Evolutionary conservation across 768 basidiomycete species (phyloP).

Genomic region (Lactifluus pinguis): DNA sequence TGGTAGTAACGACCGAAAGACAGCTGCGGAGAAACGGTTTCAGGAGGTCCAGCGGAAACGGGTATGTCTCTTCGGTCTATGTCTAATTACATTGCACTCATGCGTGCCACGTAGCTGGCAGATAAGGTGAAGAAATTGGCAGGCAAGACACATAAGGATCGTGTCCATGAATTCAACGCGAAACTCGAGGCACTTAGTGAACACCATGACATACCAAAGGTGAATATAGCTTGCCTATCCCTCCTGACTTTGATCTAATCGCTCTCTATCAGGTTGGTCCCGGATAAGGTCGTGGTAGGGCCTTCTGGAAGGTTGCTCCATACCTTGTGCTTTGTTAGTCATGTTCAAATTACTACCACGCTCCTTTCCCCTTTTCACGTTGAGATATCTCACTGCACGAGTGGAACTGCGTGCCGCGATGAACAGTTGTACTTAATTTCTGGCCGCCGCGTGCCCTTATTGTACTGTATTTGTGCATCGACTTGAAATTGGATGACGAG

Average conservation of each 20-base stretch:
- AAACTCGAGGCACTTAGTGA: conserved; percentile 83
- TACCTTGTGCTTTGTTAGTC: not conserved
- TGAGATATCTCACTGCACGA: not conserved
- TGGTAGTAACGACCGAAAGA: conserved; percentile 47
- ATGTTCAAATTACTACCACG: not conserved
- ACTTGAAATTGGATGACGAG: conserved; percentile 25
- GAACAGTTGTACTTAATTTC: not conserved
- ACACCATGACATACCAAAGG: conserved; percentile 94
- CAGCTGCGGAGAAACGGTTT: conserved; percentile 81
- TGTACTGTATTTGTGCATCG: conserved; percentile 28
- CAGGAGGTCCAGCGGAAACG: conserved; percentile 78
- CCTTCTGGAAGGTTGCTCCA: not conserved
- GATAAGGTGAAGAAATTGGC: conserved; percentile 71
- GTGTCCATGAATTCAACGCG: conserved; percentile 81
- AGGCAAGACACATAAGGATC: conserved; percentile 85
- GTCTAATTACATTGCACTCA: conserved; percentile 4
- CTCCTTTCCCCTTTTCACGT: not conserved
- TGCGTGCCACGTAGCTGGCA: conserved; percentile 43
- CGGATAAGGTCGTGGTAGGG: conserved; percentile 46
- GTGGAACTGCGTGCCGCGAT: not conserved
- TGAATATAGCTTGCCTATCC: conserved; percentile 25
- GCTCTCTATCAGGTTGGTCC: conserved; percentile 59
- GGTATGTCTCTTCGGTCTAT: conserved; percentile 31
- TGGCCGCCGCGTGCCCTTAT: conserved; percentile 18
- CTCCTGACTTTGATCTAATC: not conserved